Evolutionary conservation across 2,329 filamentous ascomycete species (phyloP).

Genomic region (Aspergillus arachidicola): DNA sequence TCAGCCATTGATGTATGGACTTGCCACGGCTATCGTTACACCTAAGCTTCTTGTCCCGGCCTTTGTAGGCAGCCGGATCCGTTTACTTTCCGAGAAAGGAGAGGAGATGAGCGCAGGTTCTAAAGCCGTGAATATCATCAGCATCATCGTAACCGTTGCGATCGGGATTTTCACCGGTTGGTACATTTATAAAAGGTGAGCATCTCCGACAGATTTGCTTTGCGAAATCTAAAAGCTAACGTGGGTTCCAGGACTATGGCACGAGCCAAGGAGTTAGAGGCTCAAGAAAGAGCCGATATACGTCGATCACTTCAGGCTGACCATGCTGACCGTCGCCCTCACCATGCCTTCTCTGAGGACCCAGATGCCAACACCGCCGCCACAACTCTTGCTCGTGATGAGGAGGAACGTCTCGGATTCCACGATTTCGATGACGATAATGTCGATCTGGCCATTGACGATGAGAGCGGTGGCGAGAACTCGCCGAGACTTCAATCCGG

Average conservation of each 20-base stretch:
- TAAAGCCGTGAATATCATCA: slow-evolving; percentile 80
- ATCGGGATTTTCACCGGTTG: slow-evolving; percentile 77
- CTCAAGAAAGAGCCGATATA: slow-evolving; percentile 46
- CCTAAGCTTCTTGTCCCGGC: slow-evolving; percentile 91
- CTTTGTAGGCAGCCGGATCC: slow-evolving; percentile 85
- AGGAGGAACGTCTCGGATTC: slow-evolving; percentile 48
- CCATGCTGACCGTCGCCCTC: slow-evolving; percentile 37
- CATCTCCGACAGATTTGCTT: neutral
- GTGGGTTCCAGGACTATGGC: slow-evolving; percentile 44
- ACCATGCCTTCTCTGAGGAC: slow-evolving; percentile 41
- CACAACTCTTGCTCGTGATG: slow-evolving; percentile 44
- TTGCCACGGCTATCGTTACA: slow-evolving; percentile 78
- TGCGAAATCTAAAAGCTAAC: slow-evolving; percentile 7
- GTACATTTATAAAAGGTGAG: slow-evolving; percentile 75
- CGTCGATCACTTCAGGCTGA: slow-evolving; percentile 38
- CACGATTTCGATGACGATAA: slow-evolving; percentile 43
- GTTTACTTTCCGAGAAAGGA: slow-evolving; percentile 77
- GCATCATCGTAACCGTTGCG: slow-evolving; percentile 71
- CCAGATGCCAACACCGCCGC: slow-evolving; percentile 44
- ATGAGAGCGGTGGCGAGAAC: slow-evolving; percentile 43
- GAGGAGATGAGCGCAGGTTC: slow-evolving; percentile 79
- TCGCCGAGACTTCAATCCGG: slow-evolving; percentile 24
- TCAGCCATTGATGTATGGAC: slow-evolving; percentile 70
- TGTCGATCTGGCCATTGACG: slow-evolving; percentile 48
- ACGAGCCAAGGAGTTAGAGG: slow-evolving; percentile 52